Conservation (phyloP, 2,329 filamentous ascomycete genomes). For the Epichloe gansuensis region DNA sequence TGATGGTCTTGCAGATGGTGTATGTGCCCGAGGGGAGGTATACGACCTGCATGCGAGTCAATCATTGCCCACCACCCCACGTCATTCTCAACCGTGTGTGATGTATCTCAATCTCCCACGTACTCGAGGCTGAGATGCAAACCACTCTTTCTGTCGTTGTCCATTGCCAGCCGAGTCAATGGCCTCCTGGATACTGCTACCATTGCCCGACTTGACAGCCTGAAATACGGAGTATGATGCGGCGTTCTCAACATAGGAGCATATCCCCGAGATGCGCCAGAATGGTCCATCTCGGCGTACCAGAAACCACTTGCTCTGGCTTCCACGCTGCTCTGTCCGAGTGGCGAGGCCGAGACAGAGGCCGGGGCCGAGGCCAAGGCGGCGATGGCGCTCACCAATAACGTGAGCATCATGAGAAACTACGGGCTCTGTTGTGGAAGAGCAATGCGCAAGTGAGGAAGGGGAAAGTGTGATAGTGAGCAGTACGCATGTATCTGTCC, state of each 20-base stretch:
- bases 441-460: no score
- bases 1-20: constrained; percentile 24
- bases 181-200: constrained; percentile 24
- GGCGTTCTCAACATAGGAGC: constrained; percentile 27
- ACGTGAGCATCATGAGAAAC: neutral
- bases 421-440: neutral
- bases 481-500: no score
- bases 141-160: constrained; percentile 24
- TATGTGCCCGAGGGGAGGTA: constrained; percentile 33
- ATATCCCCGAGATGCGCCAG: constrained; percentile 23
- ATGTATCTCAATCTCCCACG: neutral
- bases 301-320: constrained; percentile 21
- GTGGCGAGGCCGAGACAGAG: constrained; percentile 10
- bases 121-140: constrained; percentile 30
- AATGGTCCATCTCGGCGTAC: constrained; percentile 32
- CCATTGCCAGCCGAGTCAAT: constrained; percentile 25
- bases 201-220: constrained; percentile 25
- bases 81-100: neutral
- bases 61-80: neutral
- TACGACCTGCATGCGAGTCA: constrained; percentile 18
- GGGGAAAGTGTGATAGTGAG: no score
- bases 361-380: constrained; percentile 9
- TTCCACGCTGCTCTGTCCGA: neutral
- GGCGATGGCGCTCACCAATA: neutral
- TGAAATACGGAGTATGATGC: constrained; percentile 26